Conservation (phyloP, 2,329 filamentous ascomycete genomes). For the Teratosphaeria zuluensis region DNA sequence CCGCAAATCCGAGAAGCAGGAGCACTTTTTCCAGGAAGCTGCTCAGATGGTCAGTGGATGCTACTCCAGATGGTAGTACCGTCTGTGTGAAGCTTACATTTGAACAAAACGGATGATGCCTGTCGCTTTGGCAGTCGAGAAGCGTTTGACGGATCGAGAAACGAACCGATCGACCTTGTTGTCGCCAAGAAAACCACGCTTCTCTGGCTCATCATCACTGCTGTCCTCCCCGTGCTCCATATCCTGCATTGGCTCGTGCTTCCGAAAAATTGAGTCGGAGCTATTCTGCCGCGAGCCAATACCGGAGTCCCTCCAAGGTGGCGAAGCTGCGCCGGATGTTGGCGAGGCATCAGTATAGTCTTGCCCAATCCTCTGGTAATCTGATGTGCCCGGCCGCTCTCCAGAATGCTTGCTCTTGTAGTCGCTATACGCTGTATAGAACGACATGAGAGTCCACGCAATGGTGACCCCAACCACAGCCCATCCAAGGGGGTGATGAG, state of each 20-base stretch:
- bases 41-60: not conserved
- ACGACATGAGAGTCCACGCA: conserved; percentile 59
- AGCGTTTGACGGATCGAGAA: conserved; percentile 11
- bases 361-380: not conserved
- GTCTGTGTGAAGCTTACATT: conserved; percentile 25
- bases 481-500: conserved; percentile 87
- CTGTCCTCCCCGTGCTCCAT: conserved; percentile 23
- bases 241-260: conserved; percentile 19
- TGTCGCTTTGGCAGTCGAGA: conserved; percentile 43
- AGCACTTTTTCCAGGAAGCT: conserved; percentile 62
- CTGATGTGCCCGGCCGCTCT: not conserved
- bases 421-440: conserved; percentile 49
- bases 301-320: conserved; percentile 26
- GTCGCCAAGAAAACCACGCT: conserved; percentile 35
- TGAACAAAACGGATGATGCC: conserved; percentile 52
- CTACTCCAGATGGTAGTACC: not conserved
- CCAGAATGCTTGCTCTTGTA: conserved; percentile 6
- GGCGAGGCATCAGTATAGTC: conserved; percentile 24
- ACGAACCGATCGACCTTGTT: conserved; percentile 17
- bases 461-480: conserved; percentile 61
- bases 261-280: conserved; percentile 18
- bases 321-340: not conserved
- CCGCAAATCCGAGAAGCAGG: conserved; percentile 66
- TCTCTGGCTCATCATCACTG: conserved; percentile 13
- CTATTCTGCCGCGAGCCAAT: conserved; percentile 25